Conservation (phyloP, 2,329 filamentous ascomycete genomes). For the Aspergillus sp. region DNA sequence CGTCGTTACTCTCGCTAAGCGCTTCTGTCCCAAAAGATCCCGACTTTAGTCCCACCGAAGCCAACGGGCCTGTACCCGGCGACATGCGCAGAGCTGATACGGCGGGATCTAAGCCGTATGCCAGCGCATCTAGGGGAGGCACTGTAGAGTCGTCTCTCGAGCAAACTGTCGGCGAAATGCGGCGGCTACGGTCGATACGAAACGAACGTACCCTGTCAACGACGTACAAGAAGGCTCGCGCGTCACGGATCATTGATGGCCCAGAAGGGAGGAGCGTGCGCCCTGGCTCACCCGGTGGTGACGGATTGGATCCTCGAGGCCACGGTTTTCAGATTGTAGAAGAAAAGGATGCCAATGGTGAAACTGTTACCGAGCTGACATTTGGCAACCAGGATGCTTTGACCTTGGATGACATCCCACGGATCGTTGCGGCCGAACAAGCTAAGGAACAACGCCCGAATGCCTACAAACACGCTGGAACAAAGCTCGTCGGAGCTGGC, state of each 20-base stretch:
- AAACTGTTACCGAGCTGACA: slow-evolving; percentile 66
- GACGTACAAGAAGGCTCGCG: slow-evolving; percentile 80
- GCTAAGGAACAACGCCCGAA: slow-evolving; percentile 81
- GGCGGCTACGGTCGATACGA: slow-evolving; percentile 79
- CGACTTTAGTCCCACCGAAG: slow-evolving; percentile 57
- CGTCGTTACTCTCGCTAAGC: slow-evolving; percentile 9
- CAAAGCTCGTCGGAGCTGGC: slow-evolving; percentile 52
- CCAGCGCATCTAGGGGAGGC: slow-evolving; percentile 50
- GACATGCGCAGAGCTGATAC: slow-evolving; percentile 53
- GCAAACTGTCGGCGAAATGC: slow-evolving; percentile 91
- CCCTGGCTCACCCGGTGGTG: slow-evolving; percentile 62
- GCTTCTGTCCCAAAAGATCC: slow-evolving; percentile 52
- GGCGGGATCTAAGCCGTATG: slow-evolving; percentile 66
- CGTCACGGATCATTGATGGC: slow-evolving; percentile 85
- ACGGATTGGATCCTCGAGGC: slow-evolving; percentile 43
- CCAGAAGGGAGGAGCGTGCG: slow-evolving; percentile 59
- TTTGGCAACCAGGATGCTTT: slow-evolving; percentile 86
- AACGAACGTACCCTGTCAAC: slow-evolving; percentile 91
- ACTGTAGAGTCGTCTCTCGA: slow-evolving; percentile 69
- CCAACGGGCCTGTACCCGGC: no score
- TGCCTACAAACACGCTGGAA: slow-evolving; percentile 64
- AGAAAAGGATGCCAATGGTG: slow-evolving; percentile 60
- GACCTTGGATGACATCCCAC: slow-evolving; percentile 89
- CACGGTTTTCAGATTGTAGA: slow-evolving; percentile 69
- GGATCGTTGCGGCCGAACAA: slow-evolving; percentile 92